Conservation (phyloP, 2,329 filamentous ascomycete genomes). For the Beauveria australis region DNA sequence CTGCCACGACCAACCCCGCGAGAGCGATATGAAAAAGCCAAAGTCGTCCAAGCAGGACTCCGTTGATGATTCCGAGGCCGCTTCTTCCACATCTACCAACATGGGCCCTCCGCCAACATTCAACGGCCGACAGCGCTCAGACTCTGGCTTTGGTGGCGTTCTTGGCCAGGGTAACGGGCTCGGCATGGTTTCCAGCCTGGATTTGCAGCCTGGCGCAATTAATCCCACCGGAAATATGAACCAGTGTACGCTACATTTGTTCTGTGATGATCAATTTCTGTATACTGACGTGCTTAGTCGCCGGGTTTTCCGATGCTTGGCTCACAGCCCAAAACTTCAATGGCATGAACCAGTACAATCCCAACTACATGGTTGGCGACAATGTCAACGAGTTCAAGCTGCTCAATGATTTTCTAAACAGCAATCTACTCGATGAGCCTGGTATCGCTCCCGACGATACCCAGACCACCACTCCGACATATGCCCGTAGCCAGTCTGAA, state of each 20-base stretch:
- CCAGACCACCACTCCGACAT: constrained; percentile 7
- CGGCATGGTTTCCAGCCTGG: constrained; percentile 32
- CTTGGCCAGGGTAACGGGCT: constrained; percentile 22
- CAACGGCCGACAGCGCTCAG: constrained; percentile 20
- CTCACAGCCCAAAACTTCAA: constrained; percentile 73
- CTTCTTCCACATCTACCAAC: constrained; percentile 45
- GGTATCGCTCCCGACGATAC: constrained; percentile 60
- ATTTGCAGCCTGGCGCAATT: constrained; percentile 23
- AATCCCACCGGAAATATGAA: constrained; percentile 50
- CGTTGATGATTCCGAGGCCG: constrained; percentile 48
- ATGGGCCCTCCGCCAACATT: constrained; percentile 43
- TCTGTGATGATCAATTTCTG: constrained; percentile 8
- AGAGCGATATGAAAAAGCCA: constrained; percentile 69
- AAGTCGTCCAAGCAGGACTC: constrained; percentile 59
- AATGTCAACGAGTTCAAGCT: constrained; percentile 97
- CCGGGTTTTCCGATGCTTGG: constrained; percentile 77
- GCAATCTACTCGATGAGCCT: constrained; percentile 78
- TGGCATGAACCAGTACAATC: constrained; percentile 90
- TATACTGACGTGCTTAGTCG: constrained; percentile 41
- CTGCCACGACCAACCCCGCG: constrained; percentile 94
- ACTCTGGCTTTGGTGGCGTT: constrained; percentile 21
- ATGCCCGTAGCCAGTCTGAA: constrained; percentile 15
- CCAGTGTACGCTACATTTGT: constrained; percentile 55
- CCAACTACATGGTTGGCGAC: constrained; percentile 85
- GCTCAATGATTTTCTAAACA: constrained; percentile 92